Base-by-base conservation (phyloP, 495 filamentous ascomycete genomes). In the Rhypophila decipiens region DNA sequence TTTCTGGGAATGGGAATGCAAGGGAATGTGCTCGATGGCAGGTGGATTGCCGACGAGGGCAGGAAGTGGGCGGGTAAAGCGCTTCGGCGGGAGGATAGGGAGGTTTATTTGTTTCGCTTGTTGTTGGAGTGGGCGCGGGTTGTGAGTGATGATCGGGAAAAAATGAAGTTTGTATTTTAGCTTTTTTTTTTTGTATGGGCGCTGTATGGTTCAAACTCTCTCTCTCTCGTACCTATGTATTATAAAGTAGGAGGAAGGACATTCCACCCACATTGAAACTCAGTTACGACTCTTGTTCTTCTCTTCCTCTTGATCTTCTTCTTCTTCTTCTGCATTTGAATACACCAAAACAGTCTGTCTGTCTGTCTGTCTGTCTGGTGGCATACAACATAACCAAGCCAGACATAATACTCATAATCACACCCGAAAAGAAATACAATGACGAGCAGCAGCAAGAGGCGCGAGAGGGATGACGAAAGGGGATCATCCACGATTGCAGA, bases 81-180 rank as follows among this genome's bases (percentile, higher is more conserved):
- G 8, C 49, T 93, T 29, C 71, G 87, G 56, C 82, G 77, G 51
- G 85, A 90, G 66, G 88, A 94, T 59, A 88, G 86, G 82, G 82
- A 88, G 63, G 75, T 90, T 22, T 94, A 91, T 57, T 72, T 90
- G 57, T 91, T 89, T 62, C 66, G 88, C 38, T 57, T 94, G 48
- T 59, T 90, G 47, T 60, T 91, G 34, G 88, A 91, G 66, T 91
- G 83, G 82, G 84, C 75, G 1, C 65, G 84, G 35, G 51, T 87
- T 11, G 72, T 80, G 8, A 72, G 84, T 63, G 83, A 86, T 47
- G 52, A 67, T 34, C 69, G 85, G 57, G 80, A 86, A 47, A 65
- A 69, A 19, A 55, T 82, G 44, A 78, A 76, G 2, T 87, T 77
- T 68, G 49, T 54, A 19, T 12, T 51, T 19, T 37, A 29, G 21